phyloP scores from a whole-genome alignment of 164 flowering plant species.

The Pachysandra terminalis region DNA sequence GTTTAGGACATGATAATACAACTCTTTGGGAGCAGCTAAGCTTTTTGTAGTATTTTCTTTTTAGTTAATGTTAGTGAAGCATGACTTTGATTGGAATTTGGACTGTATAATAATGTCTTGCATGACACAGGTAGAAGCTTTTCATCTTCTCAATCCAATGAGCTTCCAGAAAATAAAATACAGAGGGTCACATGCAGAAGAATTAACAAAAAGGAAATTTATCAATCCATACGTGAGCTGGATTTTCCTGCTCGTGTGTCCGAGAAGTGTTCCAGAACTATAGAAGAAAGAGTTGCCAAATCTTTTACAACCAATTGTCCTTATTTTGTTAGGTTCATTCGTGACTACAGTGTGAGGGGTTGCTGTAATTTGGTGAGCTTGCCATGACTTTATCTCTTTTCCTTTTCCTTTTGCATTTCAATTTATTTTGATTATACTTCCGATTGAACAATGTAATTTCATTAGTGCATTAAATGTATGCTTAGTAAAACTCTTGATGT shows the following conservation, averaged over 20 bases:
- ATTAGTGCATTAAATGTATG: no score
- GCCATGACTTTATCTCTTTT: background rate
- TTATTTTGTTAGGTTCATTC: background rate
- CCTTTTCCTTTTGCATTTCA: background rate
- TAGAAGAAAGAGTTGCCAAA: background rate
- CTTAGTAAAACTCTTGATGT: no score
- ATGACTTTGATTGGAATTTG: no score
- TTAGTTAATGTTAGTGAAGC: no score
- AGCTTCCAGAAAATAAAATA: background rate
- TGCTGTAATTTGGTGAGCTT: background rate
- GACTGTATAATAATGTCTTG: background rate
- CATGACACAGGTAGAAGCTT: no score
- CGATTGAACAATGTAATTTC: no score
- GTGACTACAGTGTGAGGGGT: background rate
- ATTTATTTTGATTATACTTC: no score
- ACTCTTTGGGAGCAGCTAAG: no score
- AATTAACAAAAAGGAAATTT: background rate
- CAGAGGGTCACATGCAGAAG: background rate
- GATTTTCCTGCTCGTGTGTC: background rate
- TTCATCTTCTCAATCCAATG: background rate
- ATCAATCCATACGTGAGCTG: background rate
- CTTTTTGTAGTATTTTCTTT: no score
- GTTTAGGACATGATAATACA: no score
- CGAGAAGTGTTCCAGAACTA: background rate
- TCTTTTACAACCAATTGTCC: background rate